Conservation (phyloP, 1,284 basidiomycete genomes). For the Gymnopus androsaceus region DNA sequence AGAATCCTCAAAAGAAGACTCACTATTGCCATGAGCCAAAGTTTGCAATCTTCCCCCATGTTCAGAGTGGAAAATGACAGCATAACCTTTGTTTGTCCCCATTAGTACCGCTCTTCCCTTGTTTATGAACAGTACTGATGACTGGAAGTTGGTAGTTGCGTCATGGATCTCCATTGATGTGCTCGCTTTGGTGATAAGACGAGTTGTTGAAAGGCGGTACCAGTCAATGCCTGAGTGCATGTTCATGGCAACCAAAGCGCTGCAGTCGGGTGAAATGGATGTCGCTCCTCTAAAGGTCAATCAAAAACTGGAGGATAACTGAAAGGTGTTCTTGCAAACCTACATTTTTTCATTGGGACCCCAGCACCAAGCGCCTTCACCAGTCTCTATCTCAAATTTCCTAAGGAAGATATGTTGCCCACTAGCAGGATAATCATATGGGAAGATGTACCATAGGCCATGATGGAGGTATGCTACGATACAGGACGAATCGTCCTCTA, state of each 20-base stretch:
- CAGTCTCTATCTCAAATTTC: background rate
- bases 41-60: background rate
- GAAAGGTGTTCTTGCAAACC: background rate
- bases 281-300: background rate
- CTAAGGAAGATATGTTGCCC: background rate
- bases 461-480: slow-evolving; percentile 1
- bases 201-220: background rate
- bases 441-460: background rate
- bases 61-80: background rate
- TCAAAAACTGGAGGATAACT: too few relatives aligned
- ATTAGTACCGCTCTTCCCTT: background rate
- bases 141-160: background rate
- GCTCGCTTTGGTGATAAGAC: background rate
- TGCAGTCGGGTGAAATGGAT: background rate
- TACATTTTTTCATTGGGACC: slow-evolving; percentile 1
- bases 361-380: background rate
- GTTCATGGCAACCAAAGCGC: background rate
- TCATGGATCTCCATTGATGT: background rate
- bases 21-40: background rate
- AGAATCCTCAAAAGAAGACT: background rate
- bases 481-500: background rate
- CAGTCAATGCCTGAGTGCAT: background rate
- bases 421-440: background rate
- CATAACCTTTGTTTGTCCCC: background rate
- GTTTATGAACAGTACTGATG: background rate